These are phyloP conservation scores for Aspergillus latus DNA, from an alignment of 2,329 filamentous ascomycete genomes.

Conservation along the genomic window DNA sequence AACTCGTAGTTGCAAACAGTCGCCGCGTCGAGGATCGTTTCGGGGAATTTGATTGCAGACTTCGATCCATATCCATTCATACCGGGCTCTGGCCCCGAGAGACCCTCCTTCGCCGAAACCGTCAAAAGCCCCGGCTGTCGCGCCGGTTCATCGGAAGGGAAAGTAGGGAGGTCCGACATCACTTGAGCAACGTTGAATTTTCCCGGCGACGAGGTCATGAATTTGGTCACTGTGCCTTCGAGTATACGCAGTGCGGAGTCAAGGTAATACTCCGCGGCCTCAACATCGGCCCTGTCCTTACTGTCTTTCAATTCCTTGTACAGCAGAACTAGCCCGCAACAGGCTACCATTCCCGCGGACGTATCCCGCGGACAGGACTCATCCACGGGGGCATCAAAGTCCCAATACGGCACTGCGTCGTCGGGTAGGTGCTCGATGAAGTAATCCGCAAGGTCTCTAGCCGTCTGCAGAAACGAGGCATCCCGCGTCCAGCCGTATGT, in stretches of 20 bases:
- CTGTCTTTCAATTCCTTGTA: conserved; percentile 29
- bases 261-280: conserved; percentile 4
- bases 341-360: conserved; percentile 44
- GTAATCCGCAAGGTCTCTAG: conserved; percentile 48
- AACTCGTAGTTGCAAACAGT: conserved; percentile 46
- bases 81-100: no score
- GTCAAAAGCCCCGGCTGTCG: conserved; percentile 6
- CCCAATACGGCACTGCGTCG: conserved; percentile 50
- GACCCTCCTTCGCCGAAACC: neutral
- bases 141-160: neutral
- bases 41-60: conserved; percentile 15
- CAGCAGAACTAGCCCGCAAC: conserved; percentile 44
- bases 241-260: conserved; percentile 13
- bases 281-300: neutral
- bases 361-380: conserved; percentile 33
- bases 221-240: conserved; percentile 8
- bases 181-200: conserved; percentile 4
- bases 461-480: conserved; percentile 36
- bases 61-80: no score
- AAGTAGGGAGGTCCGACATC: neutral
- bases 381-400: conserved; percentile 50
- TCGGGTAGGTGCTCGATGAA: conserved; percentile 46
- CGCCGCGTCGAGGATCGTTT: conserved; percentile 48
- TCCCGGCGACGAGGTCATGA: conserved; percentile 6
- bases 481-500: conserved; percentile 40